Evolutionary conservation across 495 filamentous ascomycete genomes (phyloP).

Genomic region (Aspergillus steynii): DNA sequence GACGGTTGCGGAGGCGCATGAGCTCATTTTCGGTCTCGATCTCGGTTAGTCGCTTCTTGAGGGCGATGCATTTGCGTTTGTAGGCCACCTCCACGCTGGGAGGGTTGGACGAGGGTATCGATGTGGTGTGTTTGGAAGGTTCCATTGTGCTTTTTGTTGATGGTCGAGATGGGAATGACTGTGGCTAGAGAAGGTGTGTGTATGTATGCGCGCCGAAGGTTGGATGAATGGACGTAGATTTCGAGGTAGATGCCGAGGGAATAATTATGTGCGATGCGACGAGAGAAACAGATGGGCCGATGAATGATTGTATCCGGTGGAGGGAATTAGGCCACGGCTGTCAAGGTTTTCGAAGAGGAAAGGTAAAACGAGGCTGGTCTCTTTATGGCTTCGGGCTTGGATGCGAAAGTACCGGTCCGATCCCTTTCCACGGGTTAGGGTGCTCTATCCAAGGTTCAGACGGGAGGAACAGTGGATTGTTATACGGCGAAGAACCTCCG

Average conservation of each 20-base stretch:
- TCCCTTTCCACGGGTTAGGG: neutral
- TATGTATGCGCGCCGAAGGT: neutral
- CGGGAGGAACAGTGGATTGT: neutral
- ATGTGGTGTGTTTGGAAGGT: slow-evolving; percentile 21
- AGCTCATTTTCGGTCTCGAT: slow-evolving; percentile 87
- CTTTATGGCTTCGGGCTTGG: neutral
- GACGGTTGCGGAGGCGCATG: slow-evolving; percentile 72
- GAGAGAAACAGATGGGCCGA: neutral
- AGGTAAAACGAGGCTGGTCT: slow-evolving; percentile 1
- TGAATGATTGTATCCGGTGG: neutral
- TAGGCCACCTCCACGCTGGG: slow-evolving; percentile 96
- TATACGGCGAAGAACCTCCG: neutral
- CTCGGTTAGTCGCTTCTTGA: slow-evolving; percentile 86
- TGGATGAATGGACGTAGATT: neutral
- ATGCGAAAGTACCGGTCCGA: neutral
- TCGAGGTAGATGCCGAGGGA: neutral
- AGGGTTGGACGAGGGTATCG: slow-evolving; percentile 50
- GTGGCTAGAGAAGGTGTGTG: no score
- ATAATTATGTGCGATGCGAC: slow-evolving; percentile 1
- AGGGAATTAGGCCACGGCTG: neutral
- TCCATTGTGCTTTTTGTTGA: slow-evolving; percentile 32
- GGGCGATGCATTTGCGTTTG: slow-evolving; percentile 92
- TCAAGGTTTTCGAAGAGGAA: neutral
- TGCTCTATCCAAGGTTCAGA: neutral
- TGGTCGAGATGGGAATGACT: neutral